Evolutionary conservation across 371 early-diverging fungal species (phyloP), one percentile per base, ranked within the genome.

Genomic region (Zopfochytrium polystomum): DNA sequence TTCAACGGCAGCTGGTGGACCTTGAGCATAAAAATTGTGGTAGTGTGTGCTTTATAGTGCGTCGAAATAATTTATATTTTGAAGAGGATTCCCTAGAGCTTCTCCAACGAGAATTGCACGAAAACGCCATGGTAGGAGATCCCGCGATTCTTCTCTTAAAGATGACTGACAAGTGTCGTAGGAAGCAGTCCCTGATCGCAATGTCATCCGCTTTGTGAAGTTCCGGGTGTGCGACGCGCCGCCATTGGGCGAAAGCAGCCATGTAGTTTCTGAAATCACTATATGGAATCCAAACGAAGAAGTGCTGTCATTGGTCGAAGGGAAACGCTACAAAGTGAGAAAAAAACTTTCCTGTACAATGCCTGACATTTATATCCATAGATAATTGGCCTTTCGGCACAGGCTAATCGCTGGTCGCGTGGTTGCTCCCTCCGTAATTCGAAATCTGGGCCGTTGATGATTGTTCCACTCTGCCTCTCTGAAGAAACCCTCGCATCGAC

Each of bases 211-310:
- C 4, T 80, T 78, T 52, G 75, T 87, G 44, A 72, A 62, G 44
- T 31, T 80, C 2, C 72, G 62, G 4, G 61, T 87, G 0, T 81
- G 85, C 62, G 85, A 84, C 61, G 76, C 70, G 52, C 68, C 45
- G 11, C 49, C 53, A 0, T 51, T 57, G 15, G 22, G 35, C 42
- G 48, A 48, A 7, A 4, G 50, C 47, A 26, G 32, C 55, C 27
- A 58, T 43, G 11, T 63, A 58, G 34, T 66, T 72, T 27, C 79
- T 72, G 0, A 43, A 27, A 54, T 86, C 29, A 83, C 84, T 1
- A 68, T 84, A n/a, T 84, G 83, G 82, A 68, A 69, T 53, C 73
- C 75, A 2, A 73, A 75, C 34, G 67, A 64, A n/a, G 55, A 11
- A 7, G 42, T 61, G 5, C 38, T 75, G n/a, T 50, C 58, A 22